Base-by-base conservation (phyloP, 1,284 basidiomycete species). In the Ustilago tritici region DNA sequence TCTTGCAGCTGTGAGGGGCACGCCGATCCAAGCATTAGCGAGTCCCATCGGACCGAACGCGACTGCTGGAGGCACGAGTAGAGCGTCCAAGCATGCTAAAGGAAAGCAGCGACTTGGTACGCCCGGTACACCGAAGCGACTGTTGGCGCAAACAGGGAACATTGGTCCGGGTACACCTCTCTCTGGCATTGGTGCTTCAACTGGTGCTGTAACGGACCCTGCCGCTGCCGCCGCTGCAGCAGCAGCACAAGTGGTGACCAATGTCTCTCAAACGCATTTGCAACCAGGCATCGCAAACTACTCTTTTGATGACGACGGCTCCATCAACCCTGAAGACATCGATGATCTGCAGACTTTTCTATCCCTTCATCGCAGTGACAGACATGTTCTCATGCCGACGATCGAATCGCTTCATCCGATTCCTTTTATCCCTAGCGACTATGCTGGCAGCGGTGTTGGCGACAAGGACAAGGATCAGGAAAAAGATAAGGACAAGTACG, bases 371-470 rank as follows among this genome's bases (percentile, higher is more conserved):
- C 49, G 68, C 55, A 68, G 72, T 12, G 50, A 49, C 19, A 58
- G 35, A 17, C 54, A 71, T 4, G 54, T 81, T 10, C 38, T 79
- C 31, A 65, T 69, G 66, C 81, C 81, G 2, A 61, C 60, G n/a
- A 46, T 81, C 54, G 81, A 82, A 53, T 82, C 81, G 47, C 61
- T 82, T 35, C 75, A 63, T 62, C 81, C 66, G 56, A 70, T 75
- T 32, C 65, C 41, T 4, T 82, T 70, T 43, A 57, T 72, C 31
- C 75, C 61, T 40, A 70, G 52, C 17, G 66, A 72, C 54, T 65
- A 75, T 47, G 28, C 49, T 12, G 56, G 62, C 34, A 63, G 56
- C 32, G 61, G 55, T 8, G 19, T 32, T 11, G 60, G 55, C 43
- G 70, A 63, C 40, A 70, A 70, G 57, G 63, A 55, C 47, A 70